phyloP scores from a whole-genome alignment of 1,284 basidiomycete species.

The Mycosarcoma mackinlayi region DNA sequence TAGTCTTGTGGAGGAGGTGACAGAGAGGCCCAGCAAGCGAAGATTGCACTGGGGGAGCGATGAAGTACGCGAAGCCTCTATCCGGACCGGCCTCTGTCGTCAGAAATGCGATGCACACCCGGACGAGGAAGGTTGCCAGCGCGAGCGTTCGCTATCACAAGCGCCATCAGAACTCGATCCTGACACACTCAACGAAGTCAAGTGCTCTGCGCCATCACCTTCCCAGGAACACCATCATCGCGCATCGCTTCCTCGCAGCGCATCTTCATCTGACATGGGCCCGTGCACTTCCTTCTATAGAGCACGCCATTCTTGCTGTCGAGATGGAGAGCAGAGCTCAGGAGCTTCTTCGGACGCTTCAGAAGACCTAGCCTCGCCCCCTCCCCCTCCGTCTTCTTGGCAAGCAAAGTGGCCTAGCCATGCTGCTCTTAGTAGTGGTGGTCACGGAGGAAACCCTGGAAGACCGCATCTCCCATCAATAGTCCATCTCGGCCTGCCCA shows the following conservation, averaged over 20 bases:
- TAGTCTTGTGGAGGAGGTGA: neutral
- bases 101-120: neutral
- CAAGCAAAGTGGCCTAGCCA: slow-evolving; percentile 4
- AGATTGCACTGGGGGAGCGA: slow-evolving; percentile 57
- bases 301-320: slow-evolving; percentile 32
- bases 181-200: neutral
- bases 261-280: neutral
- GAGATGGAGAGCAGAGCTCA: slow-evolving; percentile 23
- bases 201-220: neutral
- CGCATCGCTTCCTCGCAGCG: neutral
- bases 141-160: neutral
- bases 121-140: neutral
- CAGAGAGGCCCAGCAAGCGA: slow-evolving; percentile 17
- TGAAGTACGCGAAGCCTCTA: slow-evolving; percentile 24
- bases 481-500: slow-evolving; percentile 21
- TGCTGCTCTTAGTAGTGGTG: neutral
- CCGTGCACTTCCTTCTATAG: slow-evolving; percentile 22
- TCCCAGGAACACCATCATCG: neutral
- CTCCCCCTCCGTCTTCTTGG: neutral
- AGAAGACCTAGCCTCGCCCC: slow-evolving; percentile 23
- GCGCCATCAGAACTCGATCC: neutral
- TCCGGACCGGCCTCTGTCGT: slow-evolving; percentile 13
- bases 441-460: neutral
- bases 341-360: slow-evolving; percentile 23
- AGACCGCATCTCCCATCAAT: slow-evolving; percentile 26